Conservation (phyloP, 345 rosid genomes). For the Salix viminalis region DNA sequence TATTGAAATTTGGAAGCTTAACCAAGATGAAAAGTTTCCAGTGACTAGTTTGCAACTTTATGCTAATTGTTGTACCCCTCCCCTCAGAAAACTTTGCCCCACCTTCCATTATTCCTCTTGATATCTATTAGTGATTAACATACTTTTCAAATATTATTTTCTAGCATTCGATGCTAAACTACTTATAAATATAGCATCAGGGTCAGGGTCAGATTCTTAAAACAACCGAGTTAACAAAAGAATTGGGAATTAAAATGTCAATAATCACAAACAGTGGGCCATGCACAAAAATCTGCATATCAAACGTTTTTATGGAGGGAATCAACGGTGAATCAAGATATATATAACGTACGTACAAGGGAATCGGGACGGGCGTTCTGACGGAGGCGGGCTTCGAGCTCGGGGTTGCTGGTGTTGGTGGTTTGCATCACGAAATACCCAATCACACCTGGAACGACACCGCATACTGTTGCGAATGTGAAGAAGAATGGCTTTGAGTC, state of each 20-base stretch:
- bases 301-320: background rate
- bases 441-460: slow-evolving; percentile 78
- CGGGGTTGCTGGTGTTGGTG: slow-evolving; percentile 65
- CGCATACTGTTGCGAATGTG: slow-evolving; percentile 81
- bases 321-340: background rate
- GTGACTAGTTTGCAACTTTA: background rate
- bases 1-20: too few relatives aligned
- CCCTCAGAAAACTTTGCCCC: background rate
- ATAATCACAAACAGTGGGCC: background rate
- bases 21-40: background rate
- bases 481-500: slow-evolving; percentile 88
- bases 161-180: background rate
- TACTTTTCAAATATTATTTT: background rate
- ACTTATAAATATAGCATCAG: background rate
- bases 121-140: background rate
- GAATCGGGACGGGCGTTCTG: slow-evolving; percentile 75
- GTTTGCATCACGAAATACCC: slow-evolving; percentile 90
- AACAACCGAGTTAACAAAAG: too few relatives aligned
- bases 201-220: background rate
- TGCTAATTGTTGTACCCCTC: background rate
- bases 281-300: background rate
- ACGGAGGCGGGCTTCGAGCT: slow-evolving; percentile 85
- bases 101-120: background rate
- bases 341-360: slow-evolving; percentile 31
- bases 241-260: background rate